Evolutionary conservation across 495 filamentous ascomycete species (phyloP).

Genomic region (Aspergillus bertholletiae): DNA sequence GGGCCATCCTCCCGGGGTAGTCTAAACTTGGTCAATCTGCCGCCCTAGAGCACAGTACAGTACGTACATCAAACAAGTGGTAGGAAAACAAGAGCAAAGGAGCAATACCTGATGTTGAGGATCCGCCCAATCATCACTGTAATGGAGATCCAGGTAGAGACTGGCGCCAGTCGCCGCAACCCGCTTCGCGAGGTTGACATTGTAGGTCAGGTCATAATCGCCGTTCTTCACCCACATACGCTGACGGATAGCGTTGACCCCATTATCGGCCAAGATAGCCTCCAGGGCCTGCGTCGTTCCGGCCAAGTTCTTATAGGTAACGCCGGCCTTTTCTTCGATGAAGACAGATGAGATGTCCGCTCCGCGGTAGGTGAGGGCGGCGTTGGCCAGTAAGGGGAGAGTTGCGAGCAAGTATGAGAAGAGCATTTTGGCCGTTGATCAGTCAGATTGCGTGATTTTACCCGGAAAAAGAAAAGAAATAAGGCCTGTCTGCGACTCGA

Average conservation of each 20-base stretch:
- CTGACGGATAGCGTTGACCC: conserved; percentile 70
- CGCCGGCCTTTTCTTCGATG: conserved; percentile 59
- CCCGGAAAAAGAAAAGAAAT: too few species aligned
- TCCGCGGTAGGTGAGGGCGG: conserved; percentile 59
- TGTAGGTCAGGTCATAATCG: conserved; percentile 66
- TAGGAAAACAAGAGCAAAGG: neutral
- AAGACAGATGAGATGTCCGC: conserved; percentile 72
- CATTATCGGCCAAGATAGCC: conserved; percentile 56
- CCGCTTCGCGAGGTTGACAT: conserved; percentile 60
- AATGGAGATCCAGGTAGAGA: conserved; percentile 69
- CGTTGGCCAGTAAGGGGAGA: conserved; percentile 21
- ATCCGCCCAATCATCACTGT: conserved; percentile 63
- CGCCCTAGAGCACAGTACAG: neutral
- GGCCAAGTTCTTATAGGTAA: conserved; percentile 54
- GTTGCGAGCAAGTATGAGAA: conserved; percentile 19
- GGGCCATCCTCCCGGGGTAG: conserved; percentile 59
- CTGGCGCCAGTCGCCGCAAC: conserved; percentile 60
- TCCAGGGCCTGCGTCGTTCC: conserved; percentile 56
- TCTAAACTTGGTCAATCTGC: conserved; percentile 16
- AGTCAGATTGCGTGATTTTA: neutral
- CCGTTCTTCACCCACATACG: conserved; percentile 71
- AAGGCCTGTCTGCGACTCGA: too few species aligned
- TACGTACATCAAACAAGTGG: neutral
- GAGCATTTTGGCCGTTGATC: conserved; percentile 13
- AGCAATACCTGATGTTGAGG: conserved; percentile 37